Percentiles rank a stretch among this genome's conserved stretches.
Conservation (phyloP, 2,329 filamentous ascomycete genomes). For the Helotiales sp. region DNA sequence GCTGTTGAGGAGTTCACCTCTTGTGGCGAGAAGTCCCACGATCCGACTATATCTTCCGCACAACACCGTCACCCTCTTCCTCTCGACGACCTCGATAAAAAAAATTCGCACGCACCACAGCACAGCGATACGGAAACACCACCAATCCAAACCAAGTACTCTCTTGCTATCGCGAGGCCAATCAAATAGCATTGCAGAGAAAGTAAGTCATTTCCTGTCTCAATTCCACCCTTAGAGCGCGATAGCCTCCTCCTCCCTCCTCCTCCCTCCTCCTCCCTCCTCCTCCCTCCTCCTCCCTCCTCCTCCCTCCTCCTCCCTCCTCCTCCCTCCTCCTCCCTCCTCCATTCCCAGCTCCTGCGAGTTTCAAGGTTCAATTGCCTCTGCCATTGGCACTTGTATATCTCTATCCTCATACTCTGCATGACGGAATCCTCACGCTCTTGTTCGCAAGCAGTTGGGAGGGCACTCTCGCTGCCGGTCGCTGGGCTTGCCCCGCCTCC, state of each 20-base stretch:
- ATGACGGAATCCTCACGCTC: not conserved
- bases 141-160: not conserved
- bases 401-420: not conserved
- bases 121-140: not conserved
- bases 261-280: too few species aligned
- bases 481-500: not conserved
- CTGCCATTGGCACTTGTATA: not conserved
- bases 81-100: not conserved
- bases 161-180: slow-evolving; percentile 8
- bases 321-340: too few species aligned
- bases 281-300: not conserved
- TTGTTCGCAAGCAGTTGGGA: not conserved
- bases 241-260: not conserved
- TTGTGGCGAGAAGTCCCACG: slow-evolving; percentile 1
- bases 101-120: not conserved
- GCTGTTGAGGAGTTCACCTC: slow-evolving; percentile 3
- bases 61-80: not conserved
- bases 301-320: not conserved
- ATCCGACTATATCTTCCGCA: not conserved
- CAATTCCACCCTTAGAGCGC: not conserved
- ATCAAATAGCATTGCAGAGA: not conserved
- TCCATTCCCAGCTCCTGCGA: not conserved
- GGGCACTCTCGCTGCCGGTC: not conserved
- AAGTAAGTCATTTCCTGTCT: not conserved
- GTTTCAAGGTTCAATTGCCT: not conserved